Conservation (phyloP, 2,329 filamentous ascomycete genomes). For the Sclerotinia borealis region DNA sequence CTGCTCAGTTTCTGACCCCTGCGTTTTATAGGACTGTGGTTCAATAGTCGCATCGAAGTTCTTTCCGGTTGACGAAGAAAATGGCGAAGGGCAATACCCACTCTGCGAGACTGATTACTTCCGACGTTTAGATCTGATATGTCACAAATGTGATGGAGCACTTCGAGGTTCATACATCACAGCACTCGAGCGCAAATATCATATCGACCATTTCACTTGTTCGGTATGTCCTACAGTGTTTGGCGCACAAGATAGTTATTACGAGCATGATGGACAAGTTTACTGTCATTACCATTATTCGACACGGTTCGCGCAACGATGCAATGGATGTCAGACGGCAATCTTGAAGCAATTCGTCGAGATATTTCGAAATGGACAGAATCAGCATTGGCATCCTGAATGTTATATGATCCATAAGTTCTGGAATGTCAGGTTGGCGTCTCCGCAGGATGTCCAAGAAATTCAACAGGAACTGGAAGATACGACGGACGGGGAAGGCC, state of each 20-base stretch:
- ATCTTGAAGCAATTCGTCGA: constrained; percentile 99
- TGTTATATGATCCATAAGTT: constrained; percentile 99
- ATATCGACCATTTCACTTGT: constrained; percentile 98
- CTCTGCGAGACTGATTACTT: constrained; percentile 99
- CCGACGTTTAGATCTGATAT: constrained; percentile 81
- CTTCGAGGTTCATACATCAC: constrained; percentile 97
- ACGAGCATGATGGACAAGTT: constrained; percentile 92
- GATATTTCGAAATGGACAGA: constrained; percentile 95
- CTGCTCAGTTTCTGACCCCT: constrained; percentile 18
- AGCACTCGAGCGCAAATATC: constrained; percentile 94
- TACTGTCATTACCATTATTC: constrained; percentile 99
- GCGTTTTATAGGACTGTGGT: constrained; percentile 70
- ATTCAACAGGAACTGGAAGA: constrained; percentile 35
- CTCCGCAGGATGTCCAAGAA: constrained; percentile 41
- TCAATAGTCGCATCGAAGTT: constrained; percentile 98
- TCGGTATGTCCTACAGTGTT: constrained; percentile 97
- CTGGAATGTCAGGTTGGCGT: constrained; percentile 83
- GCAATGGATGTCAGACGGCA: constrained; percentile 93
- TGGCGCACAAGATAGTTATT: constrained; percentile 96
- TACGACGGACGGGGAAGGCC: constrained; percentile 60
- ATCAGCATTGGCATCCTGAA: constrained; percentile 98
- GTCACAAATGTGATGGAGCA: constrained; percentile 85
- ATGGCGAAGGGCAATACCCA: constrained; percentile 81
- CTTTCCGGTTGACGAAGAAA: constrained; percentile 91
- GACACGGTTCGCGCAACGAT: constrained; percentile 91